Evolutionary conservation across 768 basidiomycete species (phyloP).

Genomic region (Lactarius hengduanensis): DNA sequence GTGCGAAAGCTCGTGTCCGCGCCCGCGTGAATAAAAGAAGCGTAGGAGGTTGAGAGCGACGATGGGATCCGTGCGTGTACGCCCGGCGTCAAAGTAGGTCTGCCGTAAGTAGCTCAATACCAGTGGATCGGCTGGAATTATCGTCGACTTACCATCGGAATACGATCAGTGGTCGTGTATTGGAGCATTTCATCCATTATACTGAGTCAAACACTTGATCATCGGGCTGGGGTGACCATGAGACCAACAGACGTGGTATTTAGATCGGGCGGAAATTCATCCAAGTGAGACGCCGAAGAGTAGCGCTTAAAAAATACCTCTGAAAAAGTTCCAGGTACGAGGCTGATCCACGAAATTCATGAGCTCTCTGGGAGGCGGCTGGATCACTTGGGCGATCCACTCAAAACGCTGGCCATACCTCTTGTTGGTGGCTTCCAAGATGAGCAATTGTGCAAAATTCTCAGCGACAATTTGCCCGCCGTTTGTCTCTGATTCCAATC

Average conservation of each 20-base stretch:
- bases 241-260: slow-evolving; percentile 59
- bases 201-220: slow-evolving; percentile 40
- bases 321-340: slow-evolving; percentile 56
- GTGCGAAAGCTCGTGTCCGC: slow-evolving; percentile 44
- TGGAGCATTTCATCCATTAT: slow-evolving; percentile 56
- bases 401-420: slow-evolving; percentile 34
- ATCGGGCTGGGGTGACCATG: slow-evolving; percentile 40
- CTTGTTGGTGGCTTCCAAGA: slow-evolving; percentile 51
- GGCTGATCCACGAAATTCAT: slow-evolving; percentile 41
- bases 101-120: slow-evolving; percentile 27
- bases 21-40: slow-evolving; percentile 50
- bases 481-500: slow-evolving; percentile 46
- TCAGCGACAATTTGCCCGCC: slow-evolving; percentile 43
- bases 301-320: slow-evolving; percentile 39
- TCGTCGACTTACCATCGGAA: slow-evolving; percentile 34
- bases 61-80: slow-evolving; percentile 53
- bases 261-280: slow-evolving; percentile 52
- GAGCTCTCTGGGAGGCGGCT: slow-evolving; percentile 37
- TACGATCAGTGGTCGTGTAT: slow-evolving; percentile 49
- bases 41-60: slow-evolving; percentile 52
- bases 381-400: neutral
- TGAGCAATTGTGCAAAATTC: slow-evolving; percentile 60
- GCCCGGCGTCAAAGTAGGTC: slow-evolving; percentile 53
- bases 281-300: slow-evolving; percentile 34
- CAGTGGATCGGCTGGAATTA: neutral